Percentiles rank a stretch among this genome's conserved stretches.
These are phyloP conservation scores for Zygotorulaspora chibaensis DNA, from an alignment of 805 yeast genomes.

Conservation along the genomic window DNA sequence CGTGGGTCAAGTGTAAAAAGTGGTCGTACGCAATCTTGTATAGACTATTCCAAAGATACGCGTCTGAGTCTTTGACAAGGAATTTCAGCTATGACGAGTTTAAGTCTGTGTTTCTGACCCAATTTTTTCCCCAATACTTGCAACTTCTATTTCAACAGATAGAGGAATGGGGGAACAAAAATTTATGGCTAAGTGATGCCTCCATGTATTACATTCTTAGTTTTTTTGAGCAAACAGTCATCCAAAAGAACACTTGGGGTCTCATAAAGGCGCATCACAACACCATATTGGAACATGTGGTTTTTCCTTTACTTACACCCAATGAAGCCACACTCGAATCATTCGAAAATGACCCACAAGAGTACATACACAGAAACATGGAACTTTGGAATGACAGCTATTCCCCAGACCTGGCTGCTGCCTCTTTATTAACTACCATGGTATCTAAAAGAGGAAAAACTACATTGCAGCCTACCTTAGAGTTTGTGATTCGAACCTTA, in stretches of 20 bases:
- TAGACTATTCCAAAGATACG: constrained; percentile 69
- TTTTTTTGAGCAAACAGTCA: constrained; percentile 59
- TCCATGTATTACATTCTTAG: constrained; percentile 60
- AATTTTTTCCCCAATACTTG: constrained; percentile 71
- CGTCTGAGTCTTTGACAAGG: constrained; percentile 43
- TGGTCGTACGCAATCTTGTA: constrained; percentile 83
- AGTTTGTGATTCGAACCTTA: constrained; percentile 53
- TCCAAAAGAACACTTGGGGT: constrained; percentile 59
- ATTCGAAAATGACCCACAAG: constrained; percentile 84
- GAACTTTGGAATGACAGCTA: constrained; percentile 58
- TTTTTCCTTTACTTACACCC: constrained; percentile 73
- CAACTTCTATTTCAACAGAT: constrained; percentile 59
- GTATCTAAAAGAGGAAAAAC: constrained; percentile 60
- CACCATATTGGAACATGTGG: constrained; percentile 61
- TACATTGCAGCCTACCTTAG: constrained; percentile 56
- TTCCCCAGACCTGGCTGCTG: constrained; percentile 77
- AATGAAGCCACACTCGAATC: constrained; percentile 61
- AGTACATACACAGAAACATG: constrained; percentile 71
- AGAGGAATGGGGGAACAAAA: constrained; percentile 64
- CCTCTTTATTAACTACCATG: constrained; percentile 65
- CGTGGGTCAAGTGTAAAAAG: constrained; percentile 75
- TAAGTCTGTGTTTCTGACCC: constrained; percentile 46
- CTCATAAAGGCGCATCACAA: constrained; percentile 61
- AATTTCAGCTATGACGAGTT: constrained; percentile 60
- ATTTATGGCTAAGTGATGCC: constrained; percentile 65